These are phyloP conservation scores for Spathaspora boniae DNA, from an alignment of 805 yeast genomes.

Conservation along the genomic window DNA sequence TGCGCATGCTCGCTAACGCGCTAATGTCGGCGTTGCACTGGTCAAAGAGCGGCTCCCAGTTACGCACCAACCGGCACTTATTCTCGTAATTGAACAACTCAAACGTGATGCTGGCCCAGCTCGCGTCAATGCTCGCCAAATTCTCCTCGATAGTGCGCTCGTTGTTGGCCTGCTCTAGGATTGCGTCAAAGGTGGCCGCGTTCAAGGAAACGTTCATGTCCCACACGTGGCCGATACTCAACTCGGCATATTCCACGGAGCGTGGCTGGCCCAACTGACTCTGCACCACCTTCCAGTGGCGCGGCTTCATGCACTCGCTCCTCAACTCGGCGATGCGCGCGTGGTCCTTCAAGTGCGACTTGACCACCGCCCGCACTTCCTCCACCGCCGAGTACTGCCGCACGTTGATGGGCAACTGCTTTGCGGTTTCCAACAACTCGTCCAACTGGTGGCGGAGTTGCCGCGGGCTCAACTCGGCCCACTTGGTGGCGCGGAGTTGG, in stretches of 20 bases:
- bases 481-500: conserved; percentile 37
- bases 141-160: conserved; percentile 65
- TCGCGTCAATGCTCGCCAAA: conserved; percentile 44
- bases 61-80: conserved; percentile 53
- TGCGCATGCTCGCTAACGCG: conserved; percentile 64
- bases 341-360: conserved; percentile 34
- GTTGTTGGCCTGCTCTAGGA: conserved; percentile 64
- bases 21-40: conserved; percentile 58
- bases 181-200: conserved; percentile 41
- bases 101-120: conserved; percentile 55
- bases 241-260: conserved; percentile 13
- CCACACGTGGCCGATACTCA: conserved; percentile 62
- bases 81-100: conserved; percentile 52
- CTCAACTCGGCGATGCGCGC: conserved; percentile 45
- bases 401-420: conserved; percentile 53
- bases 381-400: conserved; percentile 70
- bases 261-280: conserved; percentile 24
- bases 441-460: conserved; percentile 49
- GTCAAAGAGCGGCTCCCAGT: conserved; percentile 65
- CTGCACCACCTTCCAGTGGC: conserved; percentile 65
- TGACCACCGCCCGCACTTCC: conserved; percentile 46
- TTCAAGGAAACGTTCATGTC: conserved; percentile 47
- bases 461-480: conserved; percentile 49
- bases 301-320: conserved; percentile 52
- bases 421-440: conserved; percentile 41